A percentile compares a stretch with the other conserved stretches of the same genome.
Conservation (phyloP, 2,329 filamentous ascomycete species). For the Penicillium sp. region DNA sequence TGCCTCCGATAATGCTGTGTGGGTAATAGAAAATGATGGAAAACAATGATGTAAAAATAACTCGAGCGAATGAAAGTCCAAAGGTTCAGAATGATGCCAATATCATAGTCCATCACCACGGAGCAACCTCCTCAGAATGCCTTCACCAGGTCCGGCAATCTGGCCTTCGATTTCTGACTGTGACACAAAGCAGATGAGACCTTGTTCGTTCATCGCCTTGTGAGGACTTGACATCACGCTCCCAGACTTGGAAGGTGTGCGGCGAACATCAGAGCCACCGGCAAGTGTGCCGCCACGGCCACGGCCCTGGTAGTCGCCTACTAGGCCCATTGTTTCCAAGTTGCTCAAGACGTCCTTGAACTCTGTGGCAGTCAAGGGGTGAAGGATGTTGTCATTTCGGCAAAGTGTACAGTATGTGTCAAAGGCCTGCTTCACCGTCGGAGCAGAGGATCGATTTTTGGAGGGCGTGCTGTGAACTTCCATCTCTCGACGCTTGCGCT, state of each 20-base stretch:
- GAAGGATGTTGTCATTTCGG: constrained; percentile 81
- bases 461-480: constrained; percentile 56
- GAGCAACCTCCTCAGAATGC: constrained; percentile 45
- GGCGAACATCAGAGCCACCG: constrained; percentile 50
- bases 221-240: constrained; percentile 54
- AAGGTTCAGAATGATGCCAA: neutral
- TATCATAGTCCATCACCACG: constrained; percentile 36
- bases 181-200: constrained; percentile 75
- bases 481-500: constrained; percentile 63
- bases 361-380: constrained; percentile 85
- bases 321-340: constrained; percentile 81
- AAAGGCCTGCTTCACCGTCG: constrained; percentile 81
- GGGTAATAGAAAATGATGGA: neutral
- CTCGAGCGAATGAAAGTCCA: neutral
- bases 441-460: constrained; percentile 61
- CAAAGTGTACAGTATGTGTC: constrained; percentile 81
- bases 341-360: constrained; percentile 91
- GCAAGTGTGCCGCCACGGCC: constrained; percentile 62
- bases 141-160: constrained; percentile 57
- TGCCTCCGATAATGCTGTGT: constrained; percentile 17
- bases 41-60: neutral
- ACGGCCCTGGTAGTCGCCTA: constrained; percentile 70
- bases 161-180: constrained; percentile 75
- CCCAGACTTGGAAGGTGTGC: constrained; percentile 71
- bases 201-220: constrained; percentile 68